phyloP scores from a whole-genome alignment of 1,284 basidiomycete genomes.

The Cerioporus squamosus region DNA sequence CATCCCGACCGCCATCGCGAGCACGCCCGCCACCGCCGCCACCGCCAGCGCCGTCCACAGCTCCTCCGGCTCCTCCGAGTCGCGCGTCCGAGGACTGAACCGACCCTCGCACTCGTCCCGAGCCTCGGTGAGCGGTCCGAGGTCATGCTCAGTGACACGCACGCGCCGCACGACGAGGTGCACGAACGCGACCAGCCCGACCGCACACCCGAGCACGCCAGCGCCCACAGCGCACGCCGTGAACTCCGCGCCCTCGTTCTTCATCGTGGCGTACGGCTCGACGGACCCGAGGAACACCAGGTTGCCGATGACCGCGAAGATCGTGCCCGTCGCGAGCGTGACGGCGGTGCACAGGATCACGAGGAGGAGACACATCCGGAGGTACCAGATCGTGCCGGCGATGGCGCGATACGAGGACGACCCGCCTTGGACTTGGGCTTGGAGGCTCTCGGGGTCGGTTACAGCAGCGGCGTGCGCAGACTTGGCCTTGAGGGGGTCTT shows the following conservation, averaged over 20 bases:
- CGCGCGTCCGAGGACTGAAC: no score
- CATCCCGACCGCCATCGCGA: constrained; percentile 7
- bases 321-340: not conserved
- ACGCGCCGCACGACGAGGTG: not conserved
- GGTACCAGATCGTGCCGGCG: not conserved
- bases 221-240: constrained; percentile 1
- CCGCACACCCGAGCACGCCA: not conserved
- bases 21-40: not conserved
- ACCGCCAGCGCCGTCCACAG: not conserved
- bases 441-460: not conserved
- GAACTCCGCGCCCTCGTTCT: not conserved
- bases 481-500: not conserved
- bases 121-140: not conserved
- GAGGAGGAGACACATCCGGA: not conserved
- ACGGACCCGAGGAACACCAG: not conserved
- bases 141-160: not conserved
- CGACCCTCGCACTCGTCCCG: not conserved
- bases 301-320: not conserved
- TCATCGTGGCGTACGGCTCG: not conserved
- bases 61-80: not conserved
- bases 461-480: not conserved
- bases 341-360: not conserved
- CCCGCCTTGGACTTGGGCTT: not conserved
- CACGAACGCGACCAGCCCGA: not conserved
- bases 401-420: not conserved